These are phyloP conservation scores for Leccinellum albellum DNA, from an alignment of 768 basidiomycete genomes.

Conservation along the genomic window DNA sequence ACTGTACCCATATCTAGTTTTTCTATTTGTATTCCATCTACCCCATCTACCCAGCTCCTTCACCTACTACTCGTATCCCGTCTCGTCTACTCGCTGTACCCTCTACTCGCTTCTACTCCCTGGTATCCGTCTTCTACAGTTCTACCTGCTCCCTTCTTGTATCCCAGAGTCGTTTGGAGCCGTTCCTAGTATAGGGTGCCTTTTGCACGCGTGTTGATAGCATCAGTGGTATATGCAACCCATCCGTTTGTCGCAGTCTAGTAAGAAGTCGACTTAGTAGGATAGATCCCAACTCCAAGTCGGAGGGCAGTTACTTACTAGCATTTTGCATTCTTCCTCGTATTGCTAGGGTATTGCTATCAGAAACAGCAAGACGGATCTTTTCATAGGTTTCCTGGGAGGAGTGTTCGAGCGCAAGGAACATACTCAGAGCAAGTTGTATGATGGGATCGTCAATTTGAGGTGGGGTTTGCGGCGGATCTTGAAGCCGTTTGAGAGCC, in stretches of 20 bases:
- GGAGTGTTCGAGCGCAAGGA: too few relatives aligned
- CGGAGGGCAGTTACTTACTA: neutral
- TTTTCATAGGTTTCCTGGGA: too few relatives aligned
- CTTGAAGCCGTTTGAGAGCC: neutral
- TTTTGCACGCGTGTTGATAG: neutral
- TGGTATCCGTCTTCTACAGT: neutral
- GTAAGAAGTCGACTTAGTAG: neutral
- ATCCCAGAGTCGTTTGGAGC: neutral
- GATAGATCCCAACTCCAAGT: neutral
- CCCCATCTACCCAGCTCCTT: neutral
- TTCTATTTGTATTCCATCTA: neutral
- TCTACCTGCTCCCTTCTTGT: neutral
- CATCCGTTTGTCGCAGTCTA: neutral
- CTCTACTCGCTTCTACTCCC: too few relatives aligned
- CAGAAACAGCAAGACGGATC: too few relatives aligned
- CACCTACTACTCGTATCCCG: neutral
- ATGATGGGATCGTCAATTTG: too few relatives aligned
- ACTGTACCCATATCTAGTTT: neutral
- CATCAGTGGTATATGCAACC: neutral
- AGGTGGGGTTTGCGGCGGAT: neutral
- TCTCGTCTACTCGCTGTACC: neutral
- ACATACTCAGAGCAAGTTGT: too few relatives aligned
- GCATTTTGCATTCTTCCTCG: neutral
- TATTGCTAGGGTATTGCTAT: neutral
- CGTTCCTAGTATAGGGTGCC: neutral